Evolutionary conservation across 2,329 filamentous ascomycete species (phyloP).

Genomic region (Colletotrichum spinosum): DNA sequence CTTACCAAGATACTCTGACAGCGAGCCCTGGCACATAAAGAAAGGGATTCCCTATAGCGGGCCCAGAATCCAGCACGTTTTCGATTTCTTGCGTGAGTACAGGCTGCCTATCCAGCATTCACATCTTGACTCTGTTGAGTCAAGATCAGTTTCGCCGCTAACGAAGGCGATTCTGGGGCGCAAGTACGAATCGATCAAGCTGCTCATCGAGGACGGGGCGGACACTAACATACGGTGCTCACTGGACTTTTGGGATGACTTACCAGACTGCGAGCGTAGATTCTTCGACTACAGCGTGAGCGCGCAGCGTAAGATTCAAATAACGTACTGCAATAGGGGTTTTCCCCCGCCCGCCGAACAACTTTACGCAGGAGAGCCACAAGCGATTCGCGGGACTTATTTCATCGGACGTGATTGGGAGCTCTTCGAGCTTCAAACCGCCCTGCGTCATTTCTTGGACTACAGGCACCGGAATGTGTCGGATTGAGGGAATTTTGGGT

Average conservation of each 20-base stretch:
- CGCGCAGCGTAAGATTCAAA: too few species aligned
- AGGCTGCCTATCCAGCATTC: background rate
- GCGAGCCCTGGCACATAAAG: background rate
- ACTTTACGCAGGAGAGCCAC: too few species aligned
- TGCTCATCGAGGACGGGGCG: constrained; percentile 3
- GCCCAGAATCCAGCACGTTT: background rate
- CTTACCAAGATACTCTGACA: background rate
- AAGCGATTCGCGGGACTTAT: too few species aligned
- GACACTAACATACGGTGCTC: constrained; percentile 2
- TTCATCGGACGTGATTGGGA: too few species aligned
- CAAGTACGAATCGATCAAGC: background rate
- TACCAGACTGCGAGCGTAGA: too few species aligned
- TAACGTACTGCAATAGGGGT: too few species aligned
- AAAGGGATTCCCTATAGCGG: background rate
- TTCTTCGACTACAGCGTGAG: too few species aligned
- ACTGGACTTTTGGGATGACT: background rate
- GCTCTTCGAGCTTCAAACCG: too few species aligned
- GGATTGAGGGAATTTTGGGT: too few species aligned
- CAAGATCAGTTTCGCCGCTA: background rate
- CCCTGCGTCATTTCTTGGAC: too few species aligned
- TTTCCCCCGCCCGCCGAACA: too few species aligned
- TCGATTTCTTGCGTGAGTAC: constrained; percentile 9
- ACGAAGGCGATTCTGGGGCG: background rate
- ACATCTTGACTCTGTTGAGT: background rate
- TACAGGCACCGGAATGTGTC: too few species aligned